phyloP scores from a whole-genome alignment of 2,329 filamentous ascomycete genomes.

The Akanthomyces dipterigenus region DNA sequence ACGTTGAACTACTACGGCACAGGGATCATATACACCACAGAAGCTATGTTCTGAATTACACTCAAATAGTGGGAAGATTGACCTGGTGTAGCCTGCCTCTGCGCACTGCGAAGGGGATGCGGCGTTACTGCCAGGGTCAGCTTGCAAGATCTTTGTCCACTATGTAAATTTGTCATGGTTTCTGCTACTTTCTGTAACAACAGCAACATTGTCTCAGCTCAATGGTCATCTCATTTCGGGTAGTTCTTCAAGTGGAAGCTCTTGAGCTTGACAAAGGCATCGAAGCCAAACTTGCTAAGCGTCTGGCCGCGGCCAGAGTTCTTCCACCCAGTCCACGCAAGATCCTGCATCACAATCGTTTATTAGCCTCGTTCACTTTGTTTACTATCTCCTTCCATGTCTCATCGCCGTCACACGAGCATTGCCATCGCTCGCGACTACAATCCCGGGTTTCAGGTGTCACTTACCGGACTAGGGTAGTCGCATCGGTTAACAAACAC shows the following conservation, averaged over 20 bases:
- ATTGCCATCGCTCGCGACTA: not conserved
- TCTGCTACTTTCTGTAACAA: not conserved
- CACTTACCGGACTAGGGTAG: slow-evolving; percentile 79
- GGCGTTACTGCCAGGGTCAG: too few species aligned
- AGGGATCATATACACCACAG: too few species aligned
- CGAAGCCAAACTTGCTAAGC: slow-evolving; percentile 82
- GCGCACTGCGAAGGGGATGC: too few species aligned
- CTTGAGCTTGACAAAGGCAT: slow-evolving; percentile 94
- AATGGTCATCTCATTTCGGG: slow-evolving; percentile 43
- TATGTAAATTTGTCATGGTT: not conserved
- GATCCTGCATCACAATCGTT: slow-evolving; percentile 50
- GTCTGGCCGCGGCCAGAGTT: slow-evolving; percentile 91
- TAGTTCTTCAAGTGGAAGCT: slow-evolving; percentile 89
- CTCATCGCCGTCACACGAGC: not conserved
- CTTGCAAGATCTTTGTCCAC: not conserved
- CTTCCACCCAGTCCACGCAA: slow-evolving; percentile 98
- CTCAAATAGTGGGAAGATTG: too few species aligned
- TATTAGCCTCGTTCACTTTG: slow-evolving; percentile 1
- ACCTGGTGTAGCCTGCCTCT: too few species aligned
- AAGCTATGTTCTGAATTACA: too few species aligned
- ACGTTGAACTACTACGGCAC: too few species aligned
- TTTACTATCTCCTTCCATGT: not conserved
- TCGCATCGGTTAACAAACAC: slow-evolving; percentile 95
- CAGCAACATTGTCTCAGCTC: not conserved
- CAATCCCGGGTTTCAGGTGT: not conserved